phyloP scores from a whole-genome alignment of 495 filamentous ascomycete genomes.

The Sporormia fimetaria region DNA sequence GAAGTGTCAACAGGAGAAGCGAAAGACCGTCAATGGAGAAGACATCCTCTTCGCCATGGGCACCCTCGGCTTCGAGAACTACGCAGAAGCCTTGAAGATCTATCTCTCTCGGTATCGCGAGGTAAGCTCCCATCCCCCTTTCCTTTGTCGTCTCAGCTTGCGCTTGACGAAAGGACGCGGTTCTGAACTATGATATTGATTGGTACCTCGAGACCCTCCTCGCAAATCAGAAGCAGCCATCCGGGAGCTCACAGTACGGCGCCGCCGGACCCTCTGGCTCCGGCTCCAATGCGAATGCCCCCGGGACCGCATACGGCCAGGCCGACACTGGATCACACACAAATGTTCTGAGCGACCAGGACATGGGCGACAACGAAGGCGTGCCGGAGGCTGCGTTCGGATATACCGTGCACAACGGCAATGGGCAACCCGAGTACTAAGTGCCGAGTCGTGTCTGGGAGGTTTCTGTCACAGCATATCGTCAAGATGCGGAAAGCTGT shows the following conservation, averaged over 20 bases:
- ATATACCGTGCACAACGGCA: constrained; percentile 31
- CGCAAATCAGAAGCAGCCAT: constrained; percentile 31
- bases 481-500: constrained; percentile 1
- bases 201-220: constrained; percentile 34
- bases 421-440: constrained; percentile 27
- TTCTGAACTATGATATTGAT: constrained; percentile 34
- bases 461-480: constrained; percentile 5
- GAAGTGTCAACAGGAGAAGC: constrained; percentile 98
- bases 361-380: constrained; percentile 26
- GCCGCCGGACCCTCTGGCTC: constrained; percentile 18
- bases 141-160: constrained; percentile 24
- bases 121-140: constrained; percentile 48
- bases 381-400: constrained; percentile 32
- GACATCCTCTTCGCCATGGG: constrained; percentile 99
- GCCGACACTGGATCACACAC: constrained; percentile 24
- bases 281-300: constrained; percentile 19
- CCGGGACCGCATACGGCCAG: constrained; percentile 17
- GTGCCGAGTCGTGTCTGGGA: constrained; percentile 17
- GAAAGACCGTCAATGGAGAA: constrained; percentile 97
- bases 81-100: constrained; percentile 93
- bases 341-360: constrained; percentile 29
- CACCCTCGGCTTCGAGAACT: constrained; percentile 97
- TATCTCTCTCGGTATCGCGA: constrained; percentile 96
- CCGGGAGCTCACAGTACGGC: constrained; percentile 5
- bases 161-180: constrained; percentile 25